These are phyloP conservation scores for Selaginella tamariscina DNA, from an alignment of 75 land plant genomes.

Conservation along the genomic window DNA sequence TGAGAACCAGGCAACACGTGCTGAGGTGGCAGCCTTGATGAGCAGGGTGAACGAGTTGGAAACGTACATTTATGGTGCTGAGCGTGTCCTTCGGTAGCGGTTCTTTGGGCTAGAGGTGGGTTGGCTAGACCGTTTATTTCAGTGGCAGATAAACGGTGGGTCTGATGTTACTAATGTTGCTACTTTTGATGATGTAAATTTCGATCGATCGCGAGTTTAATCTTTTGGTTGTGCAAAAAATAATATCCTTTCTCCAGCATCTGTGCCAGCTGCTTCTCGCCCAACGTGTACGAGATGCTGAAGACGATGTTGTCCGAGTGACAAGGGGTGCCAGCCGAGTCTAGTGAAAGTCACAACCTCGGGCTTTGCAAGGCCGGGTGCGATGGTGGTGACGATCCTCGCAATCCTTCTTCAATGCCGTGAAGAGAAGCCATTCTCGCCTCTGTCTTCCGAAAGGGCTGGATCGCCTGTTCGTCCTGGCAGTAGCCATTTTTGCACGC, in stretches of 20 bases:
- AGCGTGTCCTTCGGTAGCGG: background rate
- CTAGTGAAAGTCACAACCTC: constrained; percentile 1
- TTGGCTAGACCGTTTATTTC: constrained; percentile 3
- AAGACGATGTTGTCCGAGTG: constrained; percentile 3
- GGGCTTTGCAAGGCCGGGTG: constrained; percentile 4
- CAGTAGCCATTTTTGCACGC: constrained; percentile 3
- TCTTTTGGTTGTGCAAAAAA: constrained; percentile 1
- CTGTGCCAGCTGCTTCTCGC: background rate
- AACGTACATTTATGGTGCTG: background rate
- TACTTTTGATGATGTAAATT: constrained; percentile 2
- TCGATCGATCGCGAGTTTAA: constrained; percentile 3
- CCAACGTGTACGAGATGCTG: background rate
- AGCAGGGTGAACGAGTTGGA: background rate
- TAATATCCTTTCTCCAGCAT: constrained; percentile 1
- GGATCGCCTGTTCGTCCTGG: constrained; percentile 2
- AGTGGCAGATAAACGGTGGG: constrained; percentile 3
- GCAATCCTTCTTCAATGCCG: constrained; percentile 3
- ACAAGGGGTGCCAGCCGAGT: constrained; percentile 1
- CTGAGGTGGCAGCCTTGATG: constrained; percentile 4
- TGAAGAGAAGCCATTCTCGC: constrained; percentile 1
- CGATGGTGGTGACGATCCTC: constrained; percentile 4
- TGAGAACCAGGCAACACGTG: constrained; percentile 3
- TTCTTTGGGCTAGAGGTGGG: constrained; percentile 3
- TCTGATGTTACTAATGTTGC: too few species aligned
- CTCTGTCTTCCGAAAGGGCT: constrained; percentile 1